Conservation (phyloP, 2,329 filamentous ascomycete species). For the Leptographium lundbergii region DNA sequence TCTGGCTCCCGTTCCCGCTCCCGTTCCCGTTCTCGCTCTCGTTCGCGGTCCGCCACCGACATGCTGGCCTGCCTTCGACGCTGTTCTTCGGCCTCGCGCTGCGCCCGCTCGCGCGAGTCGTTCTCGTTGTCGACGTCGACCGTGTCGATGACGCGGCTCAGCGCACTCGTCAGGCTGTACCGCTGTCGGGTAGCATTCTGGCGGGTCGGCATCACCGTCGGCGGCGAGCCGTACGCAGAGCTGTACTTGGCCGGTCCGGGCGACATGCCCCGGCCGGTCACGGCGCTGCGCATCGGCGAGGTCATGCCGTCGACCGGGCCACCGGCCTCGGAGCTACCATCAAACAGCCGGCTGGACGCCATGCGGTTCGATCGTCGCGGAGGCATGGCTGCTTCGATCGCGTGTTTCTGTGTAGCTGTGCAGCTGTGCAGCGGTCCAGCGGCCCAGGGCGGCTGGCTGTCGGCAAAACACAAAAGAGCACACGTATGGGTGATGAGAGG, state of each 20-base stretch:
- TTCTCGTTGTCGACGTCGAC: slow-evolving; percentile 14
- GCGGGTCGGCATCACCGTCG: slow-evolving; percentile 9
- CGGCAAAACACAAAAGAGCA: neutral
- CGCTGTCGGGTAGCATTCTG: slow-evolving; percentile 12
- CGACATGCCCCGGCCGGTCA: slow-evolving; percentile 10
- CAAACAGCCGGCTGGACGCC: slow-evolving; percentile 10
- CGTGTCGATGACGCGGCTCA: slow-evolving; percentile 10
- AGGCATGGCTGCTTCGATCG: slow-evolving; percentile 7
- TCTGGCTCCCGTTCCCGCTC: neutral
- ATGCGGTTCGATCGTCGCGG: slow-evolving; percentile 9
- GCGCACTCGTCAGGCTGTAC: slow-evolving; percentile 13
- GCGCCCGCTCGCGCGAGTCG: slow-evolving; percentile 9
- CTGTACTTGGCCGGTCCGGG: slow-evolving; percentile 14
- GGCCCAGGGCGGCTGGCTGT: too few relatives aligned
- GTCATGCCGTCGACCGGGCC: slow-evolving; percentile 4
- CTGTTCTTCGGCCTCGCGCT: slow-evolving; percentile 9
- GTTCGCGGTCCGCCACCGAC: neutral
- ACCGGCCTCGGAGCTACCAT: slow-evolving; percentile 12
- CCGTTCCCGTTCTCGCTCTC: neutral
- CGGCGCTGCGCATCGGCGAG: slow-evolving; percentile 3
- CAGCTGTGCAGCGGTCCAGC: neutral
- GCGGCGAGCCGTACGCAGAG: slow-evolving; percentile 14
- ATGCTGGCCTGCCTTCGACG: neutral
- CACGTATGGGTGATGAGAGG: neutral
- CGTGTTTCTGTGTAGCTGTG: too few relatives aligned